These are phyloP conservation scores for Xenosphaeropsis pyriputrescens DNA, from an alignment of 2,329 filamentous ascomycete species.

Conservation along the genomic window DNA sequence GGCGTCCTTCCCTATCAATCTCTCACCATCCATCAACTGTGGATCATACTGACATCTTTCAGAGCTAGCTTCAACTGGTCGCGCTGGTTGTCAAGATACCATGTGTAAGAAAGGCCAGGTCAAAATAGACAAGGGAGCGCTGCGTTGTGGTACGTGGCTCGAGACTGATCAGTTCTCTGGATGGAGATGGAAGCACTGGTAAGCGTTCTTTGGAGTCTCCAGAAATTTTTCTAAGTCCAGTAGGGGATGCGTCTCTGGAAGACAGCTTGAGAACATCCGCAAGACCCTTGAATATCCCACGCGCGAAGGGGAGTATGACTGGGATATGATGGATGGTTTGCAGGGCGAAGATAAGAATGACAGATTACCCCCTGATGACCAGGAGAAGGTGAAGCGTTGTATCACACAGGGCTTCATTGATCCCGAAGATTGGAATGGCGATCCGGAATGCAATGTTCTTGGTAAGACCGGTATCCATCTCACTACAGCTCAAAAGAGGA, in stretches of 20 bases:
- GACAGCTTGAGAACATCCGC: slow-evolving; percentile 51
- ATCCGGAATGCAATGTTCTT: slow-evolving; percentile 18
- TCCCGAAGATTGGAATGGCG: slow-evolving; percentile 72
- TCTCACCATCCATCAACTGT: background rate
- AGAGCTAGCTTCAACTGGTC: slow-evolving; percentile 59
- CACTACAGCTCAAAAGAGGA: slow-evolving; percentile 9
- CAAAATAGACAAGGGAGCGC: slow-evolving; percentile 68
- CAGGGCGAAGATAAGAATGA: slow-evolving; percentile 63
- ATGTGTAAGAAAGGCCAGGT: slow-evolving; percentile 54
- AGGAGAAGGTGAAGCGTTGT: slow-evolving; percentile 61
- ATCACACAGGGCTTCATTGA: slow-evolving; percentile 69
- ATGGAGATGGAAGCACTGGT: slow-evolving; percentile 85
- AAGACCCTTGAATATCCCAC: slow-evolving; percentile 34
- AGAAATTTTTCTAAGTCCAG: background rate
- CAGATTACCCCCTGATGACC: slow-evolving; percentile 36
- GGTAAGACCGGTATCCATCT: slow-evolving; percentile 13
- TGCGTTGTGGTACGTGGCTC: slow-evolving; percentile 66
- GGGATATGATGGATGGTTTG: slow-evolving; percentile 39
- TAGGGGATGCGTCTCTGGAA: slow-evolving; percentile 82
- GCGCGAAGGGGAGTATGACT: slow-evolving; percentile 28
- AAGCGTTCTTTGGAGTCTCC: slow-evolving; percentile 16
- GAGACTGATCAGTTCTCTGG: slow-evolving; percentile 40
- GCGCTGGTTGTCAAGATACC: slow-evolving; percentile 59
- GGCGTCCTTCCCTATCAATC: no score
- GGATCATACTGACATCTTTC: background rate